Evolutionary conservation across 2,329 filamentous ascomycete species (phyloP).

Genomic region (Coniochaeta hoffmannii): DNA sequence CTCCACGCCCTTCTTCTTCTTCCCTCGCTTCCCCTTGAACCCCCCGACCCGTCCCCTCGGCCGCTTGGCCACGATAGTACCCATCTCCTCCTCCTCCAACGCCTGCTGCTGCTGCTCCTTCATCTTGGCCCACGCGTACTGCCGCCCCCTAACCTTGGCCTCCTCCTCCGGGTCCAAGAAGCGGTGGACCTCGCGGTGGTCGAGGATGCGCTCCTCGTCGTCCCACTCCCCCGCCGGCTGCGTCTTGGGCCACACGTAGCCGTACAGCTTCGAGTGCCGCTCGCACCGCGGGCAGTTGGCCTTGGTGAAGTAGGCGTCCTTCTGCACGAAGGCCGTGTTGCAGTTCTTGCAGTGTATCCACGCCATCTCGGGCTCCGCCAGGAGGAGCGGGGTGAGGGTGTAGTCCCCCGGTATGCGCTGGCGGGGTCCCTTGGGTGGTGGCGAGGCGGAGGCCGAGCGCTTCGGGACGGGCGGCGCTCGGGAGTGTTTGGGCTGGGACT

Average conservation of each 20-base stretch:
- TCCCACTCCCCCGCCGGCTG: slow-evolving; percentile 70
- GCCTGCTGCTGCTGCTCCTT: neutral
- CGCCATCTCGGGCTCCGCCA: slow-evolving; percentile 65
- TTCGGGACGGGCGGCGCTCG: no score
- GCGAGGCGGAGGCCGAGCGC: neutral
- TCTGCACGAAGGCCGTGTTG: slow-evolving; percentile 74
- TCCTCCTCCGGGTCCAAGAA: slow-evolving; percentile 71
- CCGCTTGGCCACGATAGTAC: neutral
- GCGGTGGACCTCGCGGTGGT: slow-evolving; percentile 81
- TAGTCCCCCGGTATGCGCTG: slow-evolving; percentile 68
- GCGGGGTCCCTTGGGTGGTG: slow-evolving; percentile 6
- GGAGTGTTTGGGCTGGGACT: neutral
- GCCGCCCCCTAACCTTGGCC: slow-evolving; percentile 39
- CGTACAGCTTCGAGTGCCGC: slow-evolving; percentile 91
- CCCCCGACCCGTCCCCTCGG: neutral
- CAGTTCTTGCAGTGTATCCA: slow-evolving; percentile 92
- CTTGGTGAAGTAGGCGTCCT: slow-evolving; percentile 78
- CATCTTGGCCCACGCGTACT: slow-evolving; percentile 6
- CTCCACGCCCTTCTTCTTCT: neutral
- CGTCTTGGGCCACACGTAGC: slow-evolving; percentile 93
- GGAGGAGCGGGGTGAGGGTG: slow-evolving; percentile 67
- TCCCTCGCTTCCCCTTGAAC: neutral
- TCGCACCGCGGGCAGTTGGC: slow-evolving; percentile 88
- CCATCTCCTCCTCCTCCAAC: neutral
- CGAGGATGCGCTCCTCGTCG: slow-evolving; percentile 63